phyloP scores from a whole-genome alignment of 2,329 filamentous ascomycete species.

The Aspergillus quadrilineatus region DNA sequence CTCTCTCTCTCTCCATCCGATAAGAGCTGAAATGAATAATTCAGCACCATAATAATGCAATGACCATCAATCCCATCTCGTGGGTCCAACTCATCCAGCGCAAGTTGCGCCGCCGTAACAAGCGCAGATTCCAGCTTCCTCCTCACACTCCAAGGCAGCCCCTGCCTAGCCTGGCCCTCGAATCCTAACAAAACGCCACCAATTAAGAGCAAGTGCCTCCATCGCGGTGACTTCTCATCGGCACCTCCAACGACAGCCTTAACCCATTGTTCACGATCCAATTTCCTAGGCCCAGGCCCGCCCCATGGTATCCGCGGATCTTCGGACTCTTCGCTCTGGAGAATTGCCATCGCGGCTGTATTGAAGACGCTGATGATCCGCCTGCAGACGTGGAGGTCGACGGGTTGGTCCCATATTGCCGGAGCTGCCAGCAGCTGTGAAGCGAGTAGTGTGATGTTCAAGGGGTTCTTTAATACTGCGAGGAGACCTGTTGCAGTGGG shows the following conservation, averaged over 20 bases:
- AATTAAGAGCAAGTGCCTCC: constrained; percentile 81
- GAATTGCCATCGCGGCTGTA: constrained; percentile 55
- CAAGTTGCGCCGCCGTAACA: constrained; percentile 73
- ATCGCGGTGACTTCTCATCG: constrained; percentile 64
- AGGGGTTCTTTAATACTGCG: constrained; percentile 56
- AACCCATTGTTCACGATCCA: constrained; percentile 58
- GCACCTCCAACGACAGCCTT: constrained; percentile 60
- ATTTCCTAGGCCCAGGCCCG: constrained; percentile 51
- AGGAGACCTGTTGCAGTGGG: constrained; percentile 51
- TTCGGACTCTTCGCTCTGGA: constrained; percentile 48
- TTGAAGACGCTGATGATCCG: constrained; percentile 63
- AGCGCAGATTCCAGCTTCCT: constrained; percentile 70
- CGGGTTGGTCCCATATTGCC: constrained; percentile 57
- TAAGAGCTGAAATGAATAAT: constrained; percentile 72
- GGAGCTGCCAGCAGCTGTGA: constrained; percentile 60
- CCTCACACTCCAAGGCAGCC: constrained; percentile 64
- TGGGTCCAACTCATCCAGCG: constrained; percentile 59
- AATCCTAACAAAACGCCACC: constrained; percentile 77
- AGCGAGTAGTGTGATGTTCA: constrained; percentile 61
- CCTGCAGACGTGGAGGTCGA: constrained; percentile 56
- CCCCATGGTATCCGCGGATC: constrained; percentile 35
- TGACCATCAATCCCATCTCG: constrained; percentile 51
- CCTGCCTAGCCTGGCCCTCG: constrained; percentile 61
- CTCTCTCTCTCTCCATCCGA: constrained; percentile 58
- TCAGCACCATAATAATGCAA: constrained; percentile 68